Conservation (phyloP, 148 eudicot genomes). For the Diospyros lotus region DNA sequence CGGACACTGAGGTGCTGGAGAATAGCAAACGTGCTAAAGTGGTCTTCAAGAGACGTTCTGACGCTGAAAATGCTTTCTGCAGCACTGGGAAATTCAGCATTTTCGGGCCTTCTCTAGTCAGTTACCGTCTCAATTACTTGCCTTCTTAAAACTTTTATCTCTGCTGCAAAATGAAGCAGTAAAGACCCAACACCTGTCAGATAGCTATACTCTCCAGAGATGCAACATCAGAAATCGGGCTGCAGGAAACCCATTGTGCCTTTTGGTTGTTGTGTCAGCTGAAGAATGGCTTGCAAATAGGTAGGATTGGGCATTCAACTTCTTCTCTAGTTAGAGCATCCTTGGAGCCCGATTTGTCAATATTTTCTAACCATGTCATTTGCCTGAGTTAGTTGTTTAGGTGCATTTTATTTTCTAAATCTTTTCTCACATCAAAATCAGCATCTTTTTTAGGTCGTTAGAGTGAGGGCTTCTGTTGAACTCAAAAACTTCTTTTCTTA, state of each 20-base stretch:
- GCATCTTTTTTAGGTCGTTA: no score
- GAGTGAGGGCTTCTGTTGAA: no score
- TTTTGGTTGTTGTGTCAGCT: not conserved
- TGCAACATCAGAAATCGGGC: not conserved
- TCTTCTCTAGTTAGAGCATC: no score
- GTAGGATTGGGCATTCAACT: no score
- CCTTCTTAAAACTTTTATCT: conserved; percentile 12
- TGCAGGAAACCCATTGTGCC: not conserved
- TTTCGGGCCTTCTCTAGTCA: conserved; percentile 60
- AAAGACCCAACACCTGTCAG: conserved; percentile 15
- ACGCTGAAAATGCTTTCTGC: conserved; percentile 71
- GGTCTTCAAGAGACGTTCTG: conserved; percentile 52
- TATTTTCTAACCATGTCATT: no score
- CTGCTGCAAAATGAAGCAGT: conserved; percentile 21
- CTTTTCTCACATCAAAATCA: no score
- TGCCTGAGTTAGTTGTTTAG: no score
- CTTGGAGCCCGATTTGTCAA: no score
- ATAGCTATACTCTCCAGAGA: not conserved
- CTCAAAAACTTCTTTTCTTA: no score
- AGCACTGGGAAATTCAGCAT: conserved; percentile 57
- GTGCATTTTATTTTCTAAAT: no score
- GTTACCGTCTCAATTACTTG: conserved; percentile 46
- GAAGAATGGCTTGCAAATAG: not conserved
- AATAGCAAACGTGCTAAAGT: conserved; percentile 58
- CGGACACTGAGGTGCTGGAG: conserved; percentile 42